These are phyloP conservation scores for Daldinia sp. DNA, from an alignment of 2,329 filamentous ascomycete genomes.

Conservation along the genomic window DNA sequence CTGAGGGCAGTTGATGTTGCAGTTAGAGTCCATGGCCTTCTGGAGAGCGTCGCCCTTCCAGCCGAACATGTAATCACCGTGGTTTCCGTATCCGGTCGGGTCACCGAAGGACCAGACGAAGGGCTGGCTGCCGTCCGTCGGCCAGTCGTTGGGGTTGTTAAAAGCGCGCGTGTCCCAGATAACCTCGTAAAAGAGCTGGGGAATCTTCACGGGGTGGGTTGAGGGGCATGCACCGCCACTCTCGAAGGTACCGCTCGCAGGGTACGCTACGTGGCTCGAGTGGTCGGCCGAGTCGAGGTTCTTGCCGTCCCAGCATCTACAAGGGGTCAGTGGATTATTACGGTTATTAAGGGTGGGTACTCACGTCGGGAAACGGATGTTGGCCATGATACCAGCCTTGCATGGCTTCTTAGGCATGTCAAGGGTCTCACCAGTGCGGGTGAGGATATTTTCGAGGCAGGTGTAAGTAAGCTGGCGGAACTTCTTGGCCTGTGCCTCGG, in stretches of 20 bases:
- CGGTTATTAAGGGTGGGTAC: constrained; percentile 5
- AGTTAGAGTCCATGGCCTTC: constrained; percentile 48
- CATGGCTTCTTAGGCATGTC: constrained; percentile 55
- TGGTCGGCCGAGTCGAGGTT: constrained; percentile 61
- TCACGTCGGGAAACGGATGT: constrained; percentile 59
- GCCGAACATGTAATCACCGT: constrained; percentile 54
- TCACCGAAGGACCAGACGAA: constrained; percentile 46
- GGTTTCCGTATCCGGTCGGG: constrained; percentile 51
- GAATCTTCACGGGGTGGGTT: constrained; percentile 46
- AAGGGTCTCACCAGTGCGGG: constrained; percentile 54
- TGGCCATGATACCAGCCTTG: constrained; percentile 55
- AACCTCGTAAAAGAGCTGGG: constrained; percentile 47
- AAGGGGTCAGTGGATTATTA: neutral
- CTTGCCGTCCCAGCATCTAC: constrained; percentile 64
- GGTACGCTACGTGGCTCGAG: constrained; percentile 63
- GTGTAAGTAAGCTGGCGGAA: constrained; percentile 59
- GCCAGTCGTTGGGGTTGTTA: constrained; percentile 45
- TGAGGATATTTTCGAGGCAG: constrained; percentile 55
- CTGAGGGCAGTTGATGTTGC: constrained; percentile 50
- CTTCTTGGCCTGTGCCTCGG: constrained; percentile 50
- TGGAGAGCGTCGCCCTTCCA: constrained; percentile 54
- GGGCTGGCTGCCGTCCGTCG: constrained; percentile 47
- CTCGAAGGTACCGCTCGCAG: constrained; percentile 48
- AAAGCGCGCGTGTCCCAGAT: constrained; percentile 47
- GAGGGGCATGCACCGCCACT: constrained; percentile 45